phyloP scores from a whole-genome alignment of 2,329 filamentous ascomycete genomes.

The Apiospora phragmitis region DNA sequence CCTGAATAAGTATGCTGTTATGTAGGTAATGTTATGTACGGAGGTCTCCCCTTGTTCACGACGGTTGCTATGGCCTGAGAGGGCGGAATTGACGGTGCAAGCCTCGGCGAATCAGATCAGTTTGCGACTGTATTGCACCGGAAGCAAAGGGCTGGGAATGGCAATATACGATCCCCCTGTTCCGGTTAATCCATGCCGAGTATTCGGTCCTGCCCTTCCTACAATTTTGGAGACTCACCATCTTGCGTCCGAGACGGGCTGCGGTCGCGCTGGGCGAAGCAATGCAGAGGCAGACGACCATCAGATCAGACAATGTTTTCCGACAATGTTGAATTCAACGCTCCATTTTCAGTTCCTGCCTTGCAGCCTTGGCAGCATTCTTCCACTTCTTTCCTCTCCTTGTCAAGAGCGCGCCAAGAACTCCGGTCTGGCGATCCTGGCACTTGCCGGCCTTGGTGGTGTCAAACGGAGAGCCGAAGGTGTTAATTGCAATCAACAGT shows the following conservation, averaged over 20 bases:
- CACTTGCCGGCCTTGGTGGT: slow-evolving; percentile 4
- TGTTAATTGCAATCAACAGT: slow-evolving; percentile 6
- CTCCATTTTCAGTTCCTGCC: slow-evolving; percentile 6
- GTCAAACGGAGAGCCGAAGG: background rate
- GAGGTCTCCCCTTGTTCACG: background rate
- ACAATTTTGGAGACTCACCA: slow-evolving; percentile 1
- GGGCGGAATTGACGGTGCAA: background rate
- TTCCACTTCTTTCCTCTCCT: slow-evolving; percentile 2
- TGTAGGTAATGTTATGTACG: no score
- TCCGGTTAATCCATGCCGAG: slow-evolving; percentile 7
- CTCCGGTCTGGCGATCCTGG: background rate
- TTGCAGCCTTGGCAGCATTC: background rate
- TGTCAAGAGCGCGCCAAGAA: background rate
- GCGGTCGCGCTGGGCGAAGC: background rate
- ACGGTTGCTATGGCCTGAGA: background rate
- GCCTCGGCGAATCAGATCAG: background rate
- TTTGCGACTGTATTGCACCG: background rate
- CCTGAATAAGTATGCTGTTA: background rate
- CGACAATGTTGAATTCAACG: background rate
- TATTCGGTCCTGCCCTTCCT: slow-evolving; percentile 4
- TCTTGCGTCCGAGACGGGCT: background rate
- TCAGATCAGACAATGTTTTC: background rate
- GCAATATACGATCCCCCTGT: background rate
- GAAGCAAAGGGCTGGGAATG: background rate
- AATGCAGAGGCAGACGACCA: background rate